Evolutionary conservation across 2,329 filamentous ascomycete genomes (phyloP), one percentile per base, ranked within the genome.

Genomic region (Venturia effusa): DNA sequence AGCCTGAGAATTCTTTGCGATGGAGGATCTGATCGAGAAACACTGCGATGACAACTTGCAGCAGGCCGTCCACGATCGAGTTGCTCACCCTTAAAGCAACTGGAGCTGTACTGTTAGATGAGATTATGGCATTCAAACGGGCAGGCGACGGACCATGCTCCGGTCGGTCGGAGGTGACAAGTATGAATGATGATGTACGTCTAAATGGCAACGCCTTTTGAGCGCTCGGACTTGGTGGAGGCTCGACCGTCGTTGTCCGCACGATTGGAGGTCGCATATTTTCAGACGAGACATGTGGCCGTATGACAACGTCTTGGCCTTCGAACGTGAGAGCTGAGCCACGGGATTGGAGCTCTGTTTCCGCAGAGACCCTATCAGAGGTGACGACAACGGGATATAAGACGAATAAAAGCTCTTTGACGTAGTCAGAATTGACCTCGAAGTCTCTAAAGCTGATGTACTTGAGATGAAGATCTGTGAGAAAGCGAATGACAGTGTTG

Each of bases 301-400:
- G 85, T 66, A 95, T 89, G 30, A 92, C 88, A 1, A 96, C 88
- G 74, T 93, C 90, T 55, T 88, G 86, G 0, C 91, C 91, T 68
- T 94, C 90, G 68, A 96, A 96, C 0, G 86, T 93, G 64, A 96
- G 81, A 1, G 85, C 84, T 13, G 89, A 89, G 68, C 92, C 88
- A 69, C 88, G 84, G 19, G 91, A 92, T 69, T 91, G 86, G n/a
- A 97, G 77, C 73, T 99, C 94, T 0, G 87, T 89, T 69, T 94
- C 89, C 0, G 94, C 87, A 63, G 84, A 88, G 45, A 97, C 87
- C 27, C 87, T 83, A 74, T 97, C 91, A 15, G 90, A 87, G 68
- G 90, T 93, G 32, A 96, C 92, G 61, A 97, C 83, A 22, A 94
- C 85, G 1, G 94, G 92, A 71, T 94, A 99, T 2, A 97, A 78